Evolutionary conservation across 2,329 filamentous ascomycete species (phyloP), one percentile per base, ranked within the genome.

Genomic region (Sphaerulina populicola): DNA sequence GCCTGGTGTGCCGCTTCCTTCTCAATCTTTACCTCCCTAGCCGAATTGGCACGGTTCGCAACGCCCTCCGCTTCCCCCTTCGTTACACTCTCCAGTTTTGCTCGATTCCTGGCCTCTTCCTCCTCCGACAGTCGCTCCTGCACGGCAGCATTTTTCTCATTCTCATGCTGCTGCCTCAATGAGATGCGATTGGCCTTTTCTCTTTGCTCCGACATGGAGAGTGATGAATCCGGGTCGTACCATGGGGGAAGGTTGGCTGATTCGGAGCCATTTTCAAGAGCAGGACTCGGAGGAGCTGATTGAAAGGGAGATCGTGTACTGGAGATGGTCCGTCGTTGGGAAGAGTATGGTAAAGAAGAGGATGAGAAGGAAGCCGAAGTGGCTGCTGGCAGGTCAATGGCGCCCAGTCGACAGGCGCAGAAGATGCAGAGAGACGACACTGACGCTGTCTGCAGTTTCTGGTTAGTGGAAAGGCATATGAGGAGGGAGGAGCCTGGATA

Each of bases 361-460:
- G 35, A 40, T 47, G 33, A 18, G 14, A 38, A 27, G n/a, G 27
- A 15, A 37, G 48, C 12, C 11, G 37, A 37, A 21, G 45, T n/a
- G 7, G 48, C 40, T 35, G 55, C 38, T 21, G 56, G 53, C 39
- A 52, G 37, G 29, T 64, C 54, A 18, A 57, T 53, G 41, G 42
- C 41, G 42, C 55, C 44, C 36, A 65, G 52, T 42, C 60, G 59
- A 55, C 56, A 66, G 15, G 64, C 60, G 49, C 65, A 68, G 54
- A 67, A 64, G 53, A 66, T 49, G 56, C 66, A 67, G 44, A 68
- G 50, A 37, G 54, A 57, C 53, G 64, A 62, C 47, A 62, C 57
- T 47, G 64, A 62, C 46, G 63, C 59, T 27, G 62, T 50, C 62
- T 63, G 45, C 6, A 43, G 9, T 43, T 30, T n/a, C 5, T 18